Percentiles rank a stretch among this genome's conserved stretches.
phyloP scores from a whole-genome alignment of 1,284 basidiomycete species.

The Malassezia globosa region DNA sequence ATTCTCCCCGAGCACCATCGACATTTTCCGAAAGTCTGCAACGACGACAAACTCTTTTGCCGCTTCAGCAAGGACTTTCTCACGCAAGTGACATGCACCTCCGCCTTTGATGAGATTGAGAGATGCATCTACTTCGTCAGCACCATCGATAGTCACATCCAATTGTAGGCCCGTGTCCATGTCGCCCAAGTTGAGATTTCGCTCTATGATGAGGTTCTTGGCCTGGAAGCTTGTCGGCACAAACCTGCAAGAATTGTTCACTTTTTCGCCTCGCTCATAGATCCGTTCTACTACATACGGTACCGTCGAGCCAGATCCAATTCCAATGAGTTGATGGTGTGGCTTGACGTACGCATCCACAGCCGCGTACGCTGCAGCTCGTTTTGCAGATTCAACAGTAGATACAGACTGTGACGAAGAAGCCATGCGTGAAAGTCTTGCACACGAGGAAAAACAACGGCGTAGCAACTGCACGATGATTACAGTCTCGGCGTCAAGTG shows the following conservation, averaged over 20 bases:
- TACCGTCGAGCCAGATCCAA: conserved; percentile 68
- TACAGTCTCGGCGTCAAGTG: no score
- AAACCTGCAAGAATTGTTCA: conserved; percentile 56
- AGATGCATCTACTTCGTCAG: conserved; percentile 79
- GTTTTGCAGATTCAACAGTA: conserved; percentile 57
- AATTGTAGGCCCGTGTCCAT: conserved; percentile 61
- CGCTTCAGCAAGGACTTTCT: conserved; percentile 89
- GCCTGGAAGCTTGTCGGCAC: conserved; percentile 69
- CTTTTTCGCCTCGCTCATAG: conserved; percentile 64
- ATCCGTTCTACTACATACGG: conserved; percentile 95
- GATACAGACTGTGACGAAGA: background rate
- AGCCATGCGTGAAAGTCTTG: conserved; percentile 5
- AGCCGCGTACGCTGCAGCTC: conserved; percentile 81
- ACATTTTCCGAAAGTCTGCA: conserved; percentile 81
- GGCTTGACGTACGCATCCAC: conserved; percentile 78
- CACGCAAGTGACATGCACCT: conserved; percentile 88
- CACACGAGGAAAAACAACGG: no score
- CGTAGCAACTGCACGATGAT: no score
- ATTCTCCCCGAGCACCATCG: conserved; percentile 63
- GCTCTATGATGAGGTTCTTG: conserved; percentile 79
- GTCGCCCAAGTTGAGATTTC: conserved; percentile 69
- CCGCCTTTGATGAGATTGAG: conserved; percentile 97
- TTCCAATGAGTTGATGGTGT: conserved; percentile 62
- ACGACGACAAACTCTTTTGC: conserved; percentile 81
- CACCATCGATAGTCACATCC: conserved; percentile 93